phyloP scores from a whole-genome alignment of 1,139 yeast species.

The Saccharomyces uvarum region DNA sequence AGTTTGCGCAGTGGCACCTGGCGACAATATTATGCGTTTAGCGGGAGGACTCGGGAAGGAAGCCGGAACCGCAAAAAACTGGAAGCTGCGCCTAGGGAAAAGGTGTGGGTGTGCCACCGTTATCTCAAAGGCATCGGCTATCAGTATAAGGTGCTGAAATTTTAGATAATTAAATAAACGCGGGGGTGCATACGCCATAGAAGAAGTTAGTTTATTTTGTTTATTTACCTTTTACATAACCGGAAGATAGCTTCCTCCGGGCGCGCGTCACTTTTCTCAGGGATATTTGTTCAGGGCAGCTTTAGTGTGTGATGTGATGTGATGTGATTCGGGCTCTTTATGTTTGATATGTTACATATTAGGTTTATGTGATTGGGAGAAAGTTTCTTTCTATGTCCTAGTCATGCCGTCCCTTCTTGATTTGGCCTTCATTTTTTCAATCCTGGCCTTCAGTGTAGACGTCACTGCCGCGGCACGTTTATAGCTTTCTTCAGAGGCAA shows the following conservation, averaged over 20 bases:
- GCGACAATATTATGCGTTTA: conserved; percentile 4
- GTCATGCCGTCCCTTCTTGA: conserved; percentile 31
- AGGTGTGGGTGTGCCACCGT: neutral
- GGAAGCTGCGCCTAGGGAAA: neutral
- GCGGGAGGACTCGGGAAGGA: neutral
- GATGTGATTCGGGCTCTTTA: neutral
- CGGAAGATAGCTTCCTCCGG: neutral
- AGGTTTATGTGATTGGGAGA: neutral
- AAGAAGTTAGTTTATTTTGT: neutral
- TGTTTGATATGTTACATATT: neutral
- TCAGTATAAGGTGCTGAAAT: neutral
- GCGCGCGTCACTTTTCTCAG: neutral
- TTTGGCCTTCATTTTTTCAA: conserved; percentile 77
- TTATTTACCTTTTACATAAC: neutral
- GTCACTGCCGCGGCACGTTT: conserved; percentile 86
- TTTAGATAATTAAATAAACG: neutral
- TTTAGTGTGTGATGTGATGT: neutral
- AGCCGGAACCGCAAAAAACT: neutral
- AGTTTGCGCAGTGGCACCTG: neutral
- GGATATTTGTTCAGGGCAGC: too few species aligned
- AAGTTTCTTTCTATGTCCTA: neutral
- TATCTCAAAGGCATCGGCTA: neutral
- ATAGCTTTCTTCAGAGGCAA: conserved; percentile 67
- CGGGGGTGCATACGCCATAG: neutral
- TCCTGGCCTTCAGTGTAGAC: conserved; percentile 72